These are phyloP conservation scores for Mortierella antarctica DNA, from an alignment of 192 early-diverging fungal genomes.

Conservation along the genomic window DNA sequence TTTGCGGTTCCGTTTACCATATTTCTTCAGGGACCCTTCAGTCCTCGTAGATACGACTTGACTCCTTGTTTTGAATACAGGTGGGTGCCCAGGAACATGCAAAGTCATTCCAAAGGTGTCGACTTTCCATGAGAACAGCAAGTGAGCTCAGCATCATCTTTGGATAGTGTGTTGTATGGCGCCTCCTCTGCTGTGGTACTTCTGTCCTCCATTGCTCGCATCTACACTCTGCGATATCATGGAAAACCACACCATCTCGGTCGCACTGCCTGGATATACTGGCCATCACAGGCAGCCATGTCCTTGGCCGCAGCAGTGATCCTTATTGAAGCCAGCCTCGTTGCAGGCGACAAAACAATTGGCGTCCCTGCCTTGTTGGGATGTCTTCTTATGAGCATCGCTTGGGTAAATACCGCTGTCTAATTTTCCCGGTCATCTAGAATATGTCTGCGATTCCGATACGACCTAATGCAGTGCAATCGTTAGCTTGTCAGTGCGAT, in stretches of 20 bases:
- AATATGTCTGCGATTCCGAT: not conserved
- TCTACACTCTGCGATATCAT: too few species aligned
- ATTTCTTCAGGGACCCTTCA: conserved; percentile 21
- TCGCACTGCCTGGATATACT: conserved; percentile 35
- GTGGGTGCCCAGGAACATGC: not conserved
- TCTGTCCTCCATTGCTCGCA: not conserved
- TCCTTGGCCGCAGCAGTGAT: conserved; percentile 6
- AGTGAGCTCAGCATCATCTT: not conserved
- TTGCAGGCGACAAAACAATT: not conserved
- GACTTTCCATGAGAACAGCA: not conserved
- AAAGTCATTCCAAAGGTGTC: not conserved
- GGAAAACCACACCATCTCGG: conserved; percentile 11
- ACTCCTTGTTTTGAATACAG: conserved; percentile 42
- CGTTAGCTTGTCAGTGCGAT: conserved; percentile 7
- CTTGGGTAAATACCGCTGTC: not conserved
- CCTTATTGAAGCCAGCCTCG: not conserved
- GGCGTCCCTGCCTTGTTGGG: not conserved
- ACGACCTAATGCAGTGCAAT: not conserved
- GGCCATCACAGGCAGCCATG: conserved; percentile 38
- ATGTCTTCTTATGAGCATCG: not conserved
- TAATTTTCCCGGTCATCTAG: not conserved
- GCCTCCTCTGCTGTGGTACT: not conserved
- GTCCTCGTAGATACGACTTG: conserved; percentile 30
- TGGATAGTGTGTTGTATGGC: conserved; percentile 17
- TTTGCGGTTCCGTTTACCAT: not conserved